phyloP scores from a whole-genome alignment of 306 rosid species.

The Medicago truncatula region DNA sequence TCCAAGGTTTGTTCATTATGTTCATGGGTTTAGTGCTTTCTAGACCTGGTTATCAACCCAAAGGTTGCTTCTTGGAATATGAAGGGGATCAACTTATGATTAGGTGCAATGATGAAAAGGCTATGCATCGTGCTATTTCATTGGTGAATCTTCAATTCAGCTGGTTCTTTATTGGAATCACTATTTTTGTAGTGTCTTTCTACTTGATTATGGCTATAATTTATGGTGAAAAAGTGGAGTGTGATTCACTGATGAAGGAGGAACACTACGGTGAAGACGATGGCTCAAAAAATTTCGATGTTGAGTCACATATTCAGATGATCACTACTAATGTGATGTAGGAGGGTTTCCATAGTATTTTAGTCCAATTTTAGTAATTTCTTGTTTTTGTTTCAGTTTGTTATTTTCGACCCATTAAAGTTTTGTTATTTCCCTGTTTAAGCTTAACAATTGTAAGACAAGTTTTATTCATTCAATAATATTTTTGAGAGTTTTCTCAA shows the following conservation, averaged over 20 bases:
- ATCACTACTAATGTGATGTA: no score
- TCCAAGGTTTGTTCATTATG: conserved; percentile 81
- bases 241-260: conserved; percentile 50
- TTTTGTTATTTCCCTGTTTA: no score
- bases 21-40: conserved; percentile 73
- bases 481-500: no score
- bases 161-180: conserved; percentile 58
- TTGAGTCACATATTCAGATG: conserved; percentile 46
- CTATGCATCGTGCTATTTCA: conserved; percentile 68
- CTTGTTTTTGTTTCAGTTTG: no score
- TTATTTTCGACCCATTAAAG: no score
- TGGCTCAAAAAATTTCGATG: conserved; percentile 9
- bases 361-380: no score
- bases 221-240: conserved; percentile 50
- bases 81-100: conserved; percentile 59
- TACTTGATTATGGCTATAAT: conserved; percentile 52
- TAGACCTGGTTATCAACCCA: conserved; percentile 57
- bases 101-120: conserved; percentile 52
- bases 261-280: conserved; percentile 32
- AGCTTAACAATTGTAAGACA: no score
- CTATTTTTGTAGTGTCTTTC: conserved; percentile 54
- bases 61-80: conserved; percentile 62
- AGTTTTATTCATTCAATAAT: no score
- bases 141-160: conserved; percentile 73
- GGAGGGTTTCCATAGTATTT: no score